Evolutionary conservation across 192 early-diverging fungal species (phyloP).

Genomic region (Lobosporangium transversale): DNA sequence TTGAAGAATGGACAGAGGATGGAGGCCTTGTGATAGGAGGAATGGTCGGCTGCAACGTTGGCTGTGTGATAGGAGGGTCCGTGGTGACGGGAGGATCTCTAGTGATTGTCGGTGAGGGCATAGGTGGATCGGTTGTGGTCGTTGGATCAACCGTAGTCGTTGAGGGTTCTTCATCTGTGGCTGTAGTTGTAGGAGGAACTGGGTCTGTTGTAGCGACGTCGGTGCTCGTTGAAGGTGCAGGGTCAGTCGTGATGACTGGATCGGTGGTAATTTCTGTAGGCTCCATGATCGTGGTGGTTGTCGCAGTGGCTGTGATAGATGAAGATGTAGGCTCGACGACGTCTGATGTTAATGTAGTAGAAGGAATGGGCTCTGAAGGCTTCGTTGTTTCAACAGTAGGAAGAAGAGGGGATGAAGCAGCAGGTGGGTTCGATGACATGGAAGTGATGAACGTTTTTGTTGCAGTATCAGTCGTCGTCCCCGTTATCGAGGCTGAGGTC

Average conservation of each 20-base stretch:
- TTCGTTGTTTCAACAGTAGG: too few relatives aligned
- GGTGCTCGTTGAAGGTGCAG: not conserved
- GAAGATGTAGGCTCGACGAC: too few relatives aligned
- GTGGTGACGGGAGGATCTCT: constrained; percentile 5
- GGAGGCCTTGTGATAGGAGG: not conserved
- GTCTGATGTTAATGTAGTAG: too few relatives aligned
- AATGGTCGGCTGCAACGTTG: not conserved
- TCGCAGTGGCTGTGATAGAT: too few relatives aligned
- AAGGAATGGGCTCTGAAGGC: too few relatives aligned
- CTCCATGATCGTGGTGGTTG: too few relatives aligned
- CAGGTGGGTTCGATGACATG: too few relatives aligned
- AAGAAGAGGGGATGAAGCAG: too few relatives aligned
- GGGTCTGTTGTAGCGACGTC: not conserved
- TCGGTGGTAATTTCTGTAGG: too few relatives aligned
- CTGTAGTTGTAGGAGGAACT: not conserved
- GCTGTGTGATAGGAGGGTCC: not conserved
- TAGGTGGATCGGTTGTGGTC: constrained; percentile 10
- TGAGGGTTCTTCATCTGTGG: not conserved
- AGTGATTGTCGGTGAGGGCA: constrained; percentile 2
- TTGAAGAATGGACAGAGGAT: not conserved
- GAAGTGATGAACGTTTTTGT: too few relatives aligned
- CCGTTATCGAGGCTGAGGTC: not conserved
- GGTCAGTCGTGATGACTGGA: too few relatives aligned
- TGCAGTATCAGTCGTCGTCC: not conserved
- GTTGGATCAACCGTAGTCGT: not conserved